Percentiles rank a stretch among this genome's conserved stretches.
These are phyloP conservation scores for Kwoniella shandongensis DNA, from an alignment of 768 basidiomycete genomes.

Conservation along the genomic window DNA sequence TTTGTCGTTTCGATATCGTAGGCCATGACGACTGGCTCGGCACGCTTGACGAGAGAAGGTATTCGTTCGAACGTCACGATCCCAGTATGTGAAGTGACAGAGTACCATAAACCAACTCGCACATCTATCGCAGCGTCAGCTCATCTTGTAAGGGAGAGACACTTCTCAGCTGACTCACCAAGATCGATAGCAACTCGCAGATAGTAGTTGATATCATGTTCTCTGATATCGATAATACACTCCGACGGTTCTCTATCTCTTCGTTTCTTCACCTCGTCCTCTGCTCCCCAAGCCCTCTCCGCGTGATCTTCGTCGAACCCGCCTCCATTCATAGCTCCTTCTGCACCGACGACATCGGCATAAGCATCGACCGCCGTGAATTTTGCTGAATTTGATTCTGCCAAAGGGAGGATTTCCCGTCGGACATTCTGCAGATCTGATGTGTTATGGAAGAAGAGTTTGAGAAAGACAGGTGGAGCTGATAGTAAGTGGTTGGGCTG, in stretches of 20 bases:
- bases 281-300: constrained; percentile 53
- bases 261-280: constrained; percentile 56
- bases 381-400: constrained; percentile 84
- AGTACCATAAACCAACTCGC: constrained; percentile 97
- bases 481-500: constrained; percentile 93
- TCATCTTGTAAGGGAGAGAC: not conserved
- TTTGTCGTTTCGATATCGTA: constrained; percentile 99
- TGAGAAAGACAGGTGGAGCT: constrained; percentile 83
- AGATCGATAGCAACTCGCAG: constrained; percentile 99
- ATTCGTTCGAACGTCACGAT: constrained; percentile 71
- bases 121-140: constrained; percentile 60
- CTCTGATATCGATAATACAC: constrained; percentile 87
- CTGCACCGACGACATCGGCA: constrained; percentile 82
- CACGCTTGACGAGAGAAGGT: constrained; percentile 87
- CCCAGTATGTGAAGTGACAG: constrained; percentile 76
- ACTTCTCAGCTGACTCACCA: constrained; percentile 50
- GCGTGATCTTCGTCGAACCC: constrained; percentile 59
- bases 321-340: constrained; percentile 40
- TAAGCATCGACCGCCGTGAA: constrained; percentile 95
- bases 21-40: constrained; percentile 98
- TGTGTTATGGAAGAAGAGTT: constrained; percentile 88
- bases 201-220: constrained; percentile 97
- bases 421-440: constrained; percentile 83
- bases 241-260: constrained; percentile 72
- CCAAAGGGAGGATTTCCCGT: constrained; percentile 84